Base-by-base conservation (phyloP, 371 early-diverging fungal species). In the Sanchytrium tribonematis region DNA sequence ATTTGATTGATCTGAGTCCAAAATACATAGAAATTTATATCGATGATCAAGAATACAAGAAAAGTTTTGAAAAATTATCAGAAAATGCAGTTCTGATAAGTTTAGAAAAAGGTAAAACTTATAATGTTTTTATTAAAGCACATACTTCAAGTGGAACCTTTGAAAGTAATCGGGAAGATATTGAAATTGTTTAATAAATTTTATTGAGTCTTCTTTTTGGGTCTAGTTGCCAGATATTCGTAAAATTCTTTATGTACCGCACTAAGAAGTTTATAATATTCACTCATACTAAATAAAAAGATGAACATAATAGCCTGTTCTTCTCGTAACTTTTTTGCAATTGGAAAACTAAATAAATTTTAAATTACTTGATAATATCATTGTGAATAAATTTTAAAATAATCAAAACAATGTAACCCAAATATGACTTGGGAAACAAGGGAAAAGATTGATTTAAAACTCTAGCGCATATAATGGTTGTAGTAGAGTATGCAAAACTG, bases 221-320 rank as follows among this genome's bases (percentile, higher is more conserved):
- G 5, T 22, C 22, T 48, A 22, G 12, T 48, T 48, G 5, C 22
- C 48, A 48, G 22, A 22, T 48, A 48, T 48, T 48, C 48, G 12
- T 22, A 5, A 48, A 48, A 48, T 22, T 48, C 48, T 12, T 5
- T 48, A 22, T 48, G 48, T 22, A 48, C 48, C 48, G 48, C 48
- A 5, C 5, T 48, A 5, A 48, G 22, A 5, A 48, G 48, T 22
- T 48, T 48, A 22, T 48, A 48, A 48, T 48, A 48, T 22, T 48
- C 48, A 48, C 48, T 48, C 22, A 22, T 22, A 12, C 48, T 22
- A 48, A 48, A 48, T 12, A 48, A 22, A 22, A 48, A 48, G 5
- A 48, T 48, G 48, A 48, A 48, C 48, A 48, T 48, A 12, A 48
- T 48, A 48, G 48, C 48, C 48, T 48, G 48, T 48, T 48, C 48